Conservation (phyloP, 2,329 filamentous ascomycete species). For the Sordariomycetes sp. region DNA sequence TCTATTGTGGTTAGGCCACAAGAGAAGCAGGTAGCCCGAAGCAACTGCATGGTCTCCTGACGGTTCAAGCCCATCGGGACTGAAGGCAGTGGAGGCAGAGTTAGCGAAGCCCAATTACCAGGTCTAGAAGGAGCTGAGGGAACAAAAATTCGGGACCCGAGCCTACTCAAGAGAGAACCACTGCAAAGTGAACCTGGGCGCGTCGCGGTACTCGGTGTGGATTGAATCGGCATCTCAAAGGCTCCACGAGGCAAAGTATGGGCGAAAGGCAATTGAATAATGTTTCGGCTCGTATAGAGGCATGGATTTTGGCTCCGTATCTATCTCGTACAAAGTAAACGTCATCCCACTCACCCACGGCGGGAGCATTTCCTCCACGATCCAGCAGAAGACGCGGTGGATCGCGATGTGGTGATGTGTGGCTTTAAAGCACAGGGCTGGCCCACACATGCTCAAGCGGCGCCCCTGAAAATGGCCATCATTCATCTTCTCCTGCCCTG, state of each 20-base stretch:
- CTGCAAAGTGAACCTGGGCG: too few relatives aligned
- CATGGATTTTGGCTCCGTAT: background rate
- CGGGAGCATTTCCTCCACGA: background rate
- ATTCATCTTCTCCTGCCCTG: slow-evolving; percentile 55
- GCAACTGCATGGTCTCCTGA: too few relatives aligned
- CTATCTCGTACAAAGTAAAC: background rate
- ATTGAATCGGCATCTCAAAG: too few relatives aligned
- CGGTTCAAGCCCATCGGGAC: too few relatives aligned
- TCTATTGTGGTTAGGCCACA: too few relatives aligned
- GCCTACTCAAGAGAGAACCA: too few relatives aligned
- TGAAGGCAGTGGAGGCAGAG: too few relatives aligned
- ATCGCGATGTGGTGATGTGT: slow-evolving; percentile 12
- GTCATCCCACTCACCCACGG: background rate
- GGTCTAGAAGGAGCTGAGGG: too few relatives aligned
- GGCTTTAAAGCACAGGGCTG: slow-evolving; percentile 14
- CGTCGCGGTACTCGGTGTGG: too few relatives aligned
- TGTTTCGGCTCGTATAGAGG: background rate
- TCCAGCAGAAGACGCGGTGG: background rate
- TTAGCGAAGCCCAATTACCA: too few relatives aligned
- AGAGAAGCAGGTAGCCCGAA: too few relatives aligned
- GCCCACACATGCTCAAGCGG: slow-evolving; percentile 12
- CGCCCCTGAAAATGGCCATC: slow-evolving; percentile 16
- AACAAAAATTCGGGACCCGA: too few relatives aligned
- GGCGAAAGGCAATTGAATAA: background rate
- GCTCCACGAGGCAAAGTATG: background rate